Conservation (phyloP, 1,284 basidiomycete species). For the Agroathelia rolfsii region DNA sequence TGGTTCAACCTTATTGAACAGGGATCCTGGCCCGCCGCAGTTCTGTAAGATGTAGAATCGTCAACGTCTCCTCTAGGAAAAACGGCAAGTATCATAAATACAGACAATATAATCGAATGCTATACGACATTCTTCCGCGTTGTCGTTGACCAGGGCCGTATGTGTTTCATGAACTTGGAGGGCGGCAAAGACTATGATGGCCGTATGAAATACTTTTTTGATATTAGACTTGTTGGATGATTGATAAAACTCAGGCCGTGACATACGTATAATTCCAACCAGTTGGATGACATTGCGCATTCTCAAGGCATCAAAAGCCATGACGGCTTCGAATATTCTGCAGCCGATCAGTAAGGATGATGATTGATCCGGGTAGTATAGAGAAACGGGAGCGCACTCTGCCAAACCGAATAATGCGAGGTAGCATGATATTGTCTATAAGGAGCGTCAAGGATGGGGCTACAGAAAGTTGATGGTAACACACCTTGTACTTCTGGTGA, state of each 20-base stretch:
- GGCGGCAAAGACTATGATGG: constrained; percentile 60
- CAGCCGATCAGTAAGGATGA: constrained; percentile 4
- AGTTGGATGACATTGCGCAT: constrained; percentile 23
- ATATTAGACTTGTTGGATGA: background rate
- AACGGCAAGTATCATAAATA: too few species aligned
- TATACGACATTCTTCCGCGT: constrained; percentile 12
- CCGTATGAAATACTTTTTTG: constrained; percentile 57
- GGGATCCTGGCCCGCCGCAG: constrained; percentile 23
- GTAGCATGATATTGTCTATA: constrained; percentile 18
- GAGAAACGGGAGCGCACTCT: constrained; percentile 11
- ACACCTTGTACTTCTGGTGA: constrained; percentile 2
- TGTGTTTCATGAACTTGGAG: constrained; percentile 67
- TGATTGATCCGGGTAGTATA: too few species aligned
- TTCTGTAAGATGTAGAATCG: constrained; percentile 13
- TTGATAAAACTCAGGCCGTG: background rate
- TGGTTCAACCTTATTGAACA: constrained; percentile 36
- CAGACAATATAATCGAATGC: constrained; percentile 5
- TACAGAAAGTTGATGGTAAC: constrained; percentile 1
- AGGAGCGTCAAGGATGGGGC: background rate
- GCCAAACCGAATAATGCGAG: constrained; percentile 18
- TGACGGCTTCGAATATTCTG: constrained; percentile 15
- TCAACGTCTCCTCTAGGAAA: too few species aligned
- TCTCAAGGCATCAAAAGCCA: constrained; percentile 18
- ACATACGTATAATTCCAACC: constrained; percentile 30
- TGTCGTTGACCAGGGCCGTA: constrained; percentile 38